Evolutionary conservation across 108 stramenopile species (phyloP), one percentile per base, ranked within the genome.

Genomic region (Skeletonema costatum): DNA sequence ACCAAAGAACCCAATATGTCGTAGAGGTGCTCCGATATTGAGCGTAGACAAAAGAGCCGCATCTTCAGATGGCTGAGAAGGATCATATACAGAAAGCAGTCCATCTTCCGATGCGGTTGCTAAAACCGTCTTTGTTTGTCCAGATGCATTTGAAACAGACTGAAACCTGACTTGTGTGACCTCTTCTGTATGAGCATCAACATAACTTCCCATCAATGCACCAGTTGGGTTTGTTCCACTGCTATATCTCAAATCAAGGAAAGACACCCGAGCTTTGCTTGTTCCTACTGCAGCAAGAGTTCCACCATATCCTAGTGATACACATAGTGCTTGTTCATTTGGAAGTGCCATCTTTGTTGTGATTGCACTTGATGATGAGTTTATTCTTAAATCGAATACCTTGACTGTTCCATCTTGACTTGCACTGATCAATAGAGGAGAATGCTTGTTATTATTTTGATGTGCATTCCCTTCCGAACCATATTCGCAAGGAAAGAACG

Each of bases 21-120:
- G 87, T 33, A 93, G n/a, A 2, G 92, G 90, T 16, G 84, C 50
- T 44, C 89, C 85, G 58, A 89, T 81, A 59, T 90, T 89, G 21
- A 93, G 44, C 41, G 92, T 77, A 50, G 88, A 85, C 44, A 87
- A 60, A 13, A 93, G 61, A 29, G 94, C 94, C 16, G 83, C 77
- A 60, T 92, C 94, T 86, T 96, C 94, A 2, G 87, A 75, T 19
- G 92, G 80, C 74, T 91, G 83, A 36, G 86, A 86, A 13, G 94
- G 93, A 80, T 96, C 94, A 73, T 91, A 90, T 1, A 89, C 68
- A 66, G 84, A 84, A 2, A 85, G 79, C 50, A 96, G 86, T 8
- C 92, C 92, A 82, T 96, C 94, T 66, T 96, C 94, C 14, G 87
- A 86, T 21, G 87, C 92, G 11, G 92, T 89, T 21, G 88, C 79